Conservation (phyloP, 192 early-diverging fungal species). For the Pilobolus umbonatus region DNA sequence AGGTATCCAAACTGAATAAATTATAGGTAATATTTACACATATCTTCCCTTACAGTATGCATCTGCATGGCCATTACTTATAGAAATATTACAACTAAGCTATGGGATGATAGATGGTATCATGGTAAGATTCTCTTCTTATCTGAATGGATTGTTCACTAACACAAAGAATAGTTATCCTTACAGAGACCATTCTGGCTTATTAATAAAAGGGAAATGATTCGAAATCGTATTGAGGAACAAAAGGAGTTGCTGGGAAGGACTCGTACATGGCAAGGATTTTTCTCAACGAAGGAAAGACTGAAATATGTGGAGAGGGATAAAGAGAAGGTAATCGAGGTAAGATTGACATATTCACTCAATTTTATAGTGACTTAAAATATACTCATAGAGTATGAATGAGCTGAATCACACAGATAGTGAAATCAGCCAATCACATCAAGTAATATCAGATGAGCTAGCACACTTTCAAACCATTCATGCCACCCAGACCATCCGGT, state of each 20-base stretch:
- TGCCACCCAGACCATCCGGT: slow-evolving; percentile 26
- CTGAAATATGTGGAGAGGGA: slow-evolving; percentile 33
- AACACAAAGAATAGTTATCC: slow-evolving; percentile 12
- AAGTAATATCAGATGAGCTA: slow-evolving; percentile 46
- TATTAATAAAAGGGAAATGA: slow-evolving; percentile 11
- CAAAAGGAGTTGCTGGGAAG: slow-evolving; percentile 23
- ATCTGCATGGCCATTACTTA: slow-evolving; percentile 6
- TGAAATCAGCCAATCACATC: slow-evolving; percentile 39
- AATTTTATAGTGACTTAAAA: slow-evolving; percentile 4
- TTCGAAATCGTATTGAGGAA: slow-evolving; percentile 15
- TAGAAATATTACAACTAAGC: slow-evolving; percentile 5
- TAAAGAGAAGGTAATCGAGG: slow-evolving; percentile 37
- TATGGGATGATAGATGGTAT: slow-evolving; percentile 19
- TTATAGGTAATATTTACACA: neutral
- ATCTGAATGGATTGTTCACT: no score
- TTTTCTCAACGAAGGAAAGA: slow-evolving; percentile 24
- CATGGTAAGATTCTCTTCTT: slow-evolving; percentile 26
- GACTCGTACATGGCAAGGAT: slow-evolving; percentile 8
- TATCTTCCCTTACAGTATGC: slow-evolving; percentile 2
- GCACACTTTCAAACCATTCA: slow-evolving; percentile 41
- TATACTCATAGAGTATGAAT: slow-evolving; percentile 29
- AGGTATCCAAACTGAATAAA: neutral
- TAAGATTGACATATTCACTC: slow-evolving; percentile 17
- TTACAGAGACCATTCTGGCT: slow-evolving; percentile 25
- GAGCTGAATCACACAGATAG: slow-evolving; percentile 36